Base-by-base conservation (phyloP, 2,329 filamentous ascomycete genomes). In the Colletotrichum tabaci region DNA sequence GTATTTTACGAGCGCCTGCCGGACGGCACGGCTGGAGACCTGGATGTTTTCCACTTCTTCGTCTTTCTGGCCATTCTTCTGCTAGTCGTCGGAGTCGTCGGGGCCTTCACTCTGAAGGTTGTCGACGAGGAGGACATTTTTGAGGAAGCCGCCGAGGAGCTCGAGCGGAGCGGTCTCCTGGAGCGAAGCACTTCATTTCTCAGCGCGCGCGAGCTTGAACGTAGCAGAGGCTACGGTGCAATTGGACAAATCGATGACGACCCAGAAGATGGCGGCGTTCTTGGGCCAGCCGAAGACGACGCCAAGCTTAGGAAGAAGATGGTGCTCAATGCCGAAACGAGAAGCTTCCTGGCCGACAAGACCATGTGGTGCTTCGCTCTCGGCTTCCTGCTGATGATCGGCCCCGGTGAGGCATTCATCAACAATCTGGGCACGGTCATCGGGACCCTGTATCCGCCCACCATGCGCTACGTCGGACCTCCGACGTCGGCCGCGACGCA, bases 341-440 rank as follows among this genome's bases (percentile, higher is more conserved):
- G 91, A 15, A 87, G 91, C 4, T 99, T 98, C 80, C 87, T 99
- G 12, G 87, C 89, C 30, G 96, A 99, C 76, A 91, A 89, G 72
- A 98, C 95, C 15, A 98, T 98, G 96, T 99, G 96, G 96, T 93
- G 91, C 79, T 92, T 99, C 75, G 94, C 96, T 0, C 85, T 92
- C 0, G 95, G 95, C 23, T 98, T 99, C 83, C 94, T 98, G 81
- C 88, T 98, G 74, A 94, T 98, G 76, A 94, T 95, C 65, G 96
- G 96, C 0, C 96, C 96, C 0, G 96, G 95, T n/a, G 96, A 99
- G 82, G 94, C 96, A 13, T 99, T 98, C 80, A 95, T 98, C 83
- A 99, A 98, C 84, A 99, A 98, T 77, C 86, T 99, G 12, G 96
- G 96, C 46, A 98, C 95, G 30, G 92, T 99, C 73, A 95, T 98